Evolutionary conservation across 177 flowering plant genomes (phyloP).

Genomic region (Vitis hybrid): DNA sequence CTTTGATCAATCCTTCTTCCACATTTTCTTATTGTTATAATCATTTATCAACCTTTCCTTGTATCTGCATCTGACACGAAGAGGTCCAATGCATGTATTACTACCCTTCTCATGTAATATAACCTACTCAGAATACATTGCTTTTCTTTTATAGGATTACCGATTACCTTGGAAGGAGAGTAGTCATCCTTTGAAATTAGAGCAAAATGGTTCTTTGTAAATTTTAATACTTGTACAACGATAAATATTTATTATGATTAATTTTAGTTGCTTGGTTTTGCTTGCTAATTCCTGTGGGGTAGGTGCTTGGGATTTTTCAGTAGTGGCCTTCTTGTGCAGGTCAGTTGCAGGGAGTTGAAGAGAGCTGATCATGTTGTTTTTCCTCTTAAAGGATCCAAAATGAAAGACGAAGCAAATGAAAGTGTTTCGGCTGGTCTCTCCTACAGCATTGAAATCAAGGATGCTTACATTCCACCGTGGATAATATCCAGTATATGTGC

Average conservation of each 20-base stretch:
- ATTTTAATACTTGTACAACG: neutral
- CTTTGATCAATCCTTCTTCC: too few species aligned
- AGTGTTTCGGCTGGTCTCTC: too few species aligned
- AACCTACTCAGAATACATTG: neutral
- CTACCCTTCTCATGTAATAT: too few species aligned
- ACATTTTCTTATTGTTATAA: too few species aligned
- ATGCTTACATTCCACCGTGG: conserved; percentile 61
- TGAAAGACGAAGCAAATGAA: too few species aligned
- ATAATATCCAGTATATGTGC: conserved; percentile 30
- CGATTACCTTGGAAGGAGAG: neutral
- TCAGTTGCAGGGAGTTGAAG: conserved; percentile 66
- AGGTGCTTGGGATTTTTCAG: neutral
- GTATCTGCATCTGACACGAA: too few species aligned
- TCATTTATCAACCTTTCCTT: too few species aligned
- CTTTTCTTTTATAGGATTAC: neutral
- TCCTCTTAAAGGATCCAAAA: too few species aligned
- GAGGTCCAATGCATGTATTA: too few species aligned
- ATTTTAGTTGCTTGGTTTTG: neutral
- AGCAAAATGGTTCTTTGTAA: neutral
- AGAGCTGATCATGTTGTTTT: too few species aligned
- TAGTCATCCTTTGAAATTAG: neutral
- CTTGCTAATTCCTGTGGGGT: neutral
- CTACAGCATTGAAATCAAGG: conserved; percentile 9
- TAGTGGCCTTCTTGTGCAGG: conserved; percentile 36
- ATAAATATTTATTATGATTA: neutral